A percentile compares a stretch with the other conserved stretches of the same genome.
Conservation (phyloP, 140 eudicot species). For the Flaveria floridana region DNA sequence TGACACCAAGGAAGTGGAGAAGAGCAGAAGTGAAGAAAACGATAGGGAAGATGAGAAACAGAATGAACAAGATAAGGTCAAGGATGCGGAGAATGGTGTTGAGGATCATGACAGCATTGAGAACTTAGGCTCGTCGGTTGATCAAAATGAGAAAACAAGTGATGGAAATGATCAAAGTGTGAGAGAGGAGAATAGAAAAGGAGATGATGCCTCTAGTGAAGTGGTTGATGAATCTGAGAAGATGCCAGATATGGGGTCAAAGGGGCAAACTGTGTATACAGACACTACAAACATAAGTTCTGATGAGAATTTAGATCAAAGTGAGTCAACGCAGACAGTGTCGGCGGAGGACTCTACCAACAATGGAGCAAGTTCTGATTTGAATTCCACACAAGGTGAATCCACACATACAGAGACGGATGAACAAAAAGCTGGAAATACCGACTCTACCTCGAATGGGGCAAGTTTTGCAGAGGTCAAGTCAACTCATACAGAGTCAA, state of each 20-base stretch:
- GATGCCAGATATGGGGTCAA: conserved; percentile 29
- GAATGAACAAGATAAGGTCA: conserved; percentile 10
- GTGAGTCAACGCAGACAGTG: conserved; percentile 27
- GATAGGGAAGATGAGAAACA: too few species aligned
- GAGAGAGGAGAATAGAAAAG: conserved; percentile 44
- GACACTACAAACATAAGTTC: conserved; percentile 41
- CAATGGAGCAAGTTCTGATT: conserved; percentile 38
- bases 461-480: conserved; percentile 29
- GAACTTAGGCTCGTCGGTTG: background rate
- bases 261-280: conserved; percentile 38
- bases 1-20: too few species aligned
- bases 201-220: conserved; percentile 43
- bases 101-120: background rate
- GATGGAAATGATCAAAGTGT: conserved; percentile 44
- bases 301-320: conserved; percentile 37
- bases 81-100: conserved; percentile 26
- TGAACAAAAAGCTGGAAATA: conserved; percentile 25
- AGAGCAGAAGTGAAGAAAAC: too few species aligned
- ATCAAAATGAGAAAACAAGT: conserved; percentile 28
- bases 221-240: conserved; percentile 38
- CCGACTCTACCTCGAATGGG: conserved; percentile 31
- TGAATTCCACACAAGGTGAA: conserved; percentile 27
- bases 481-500: conserved; percentile 7
- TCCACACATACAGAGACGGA: conserved; percentile 13
- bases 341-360: background rate